Evolutionary conservation across 1,284 basidiomycete genomes (phyloP).

Genomic region (Leccinum fallax): DNA sequence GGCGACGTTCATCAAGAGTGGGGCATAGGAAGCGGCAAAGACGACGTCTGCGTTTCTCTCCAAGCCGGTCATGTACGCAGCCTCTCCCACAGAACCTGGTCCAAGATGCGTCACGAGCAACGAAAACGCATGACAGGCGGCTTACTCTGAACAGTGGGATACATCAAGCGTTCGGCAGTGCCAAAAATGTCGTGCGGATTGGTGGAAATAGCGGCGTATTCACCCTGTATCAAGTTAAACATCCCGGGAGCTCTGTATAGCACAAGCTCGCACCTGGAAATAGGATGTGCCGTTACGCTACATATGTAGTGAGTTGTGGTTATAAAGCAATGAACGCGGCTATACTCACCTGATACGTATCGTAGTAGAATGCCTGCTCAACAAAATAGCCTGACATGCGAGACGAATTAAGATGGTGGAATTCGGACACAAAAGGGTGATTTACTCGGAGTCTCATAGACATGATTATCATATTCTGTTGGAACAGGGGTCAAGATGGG

Average conservation of each 20-base stretch:
- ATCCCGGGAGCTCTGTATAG: neutral
- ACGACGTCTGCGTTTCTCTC: slow-evolving; percentile 59
- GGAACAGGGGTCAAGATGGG: slow-evolving; percentile 57
- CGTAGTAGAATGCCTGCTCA: slow-evolving; percentile 63
- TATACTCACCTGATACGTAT: slow-evolving; percentile 48
- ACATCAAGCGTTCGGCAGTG: slow-evolving; percentile 53
- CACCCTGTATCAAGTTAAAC: slow-evolving; percentile 44
- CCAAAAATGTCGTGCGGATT: slow-evolving; percentile 60
- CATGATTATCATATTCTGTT: slow-evolving; percentile 62
- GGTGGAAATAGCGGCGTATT: slow-evolving; percentile 69
- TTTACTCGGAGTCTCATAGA: slow-evolving; percentile 59
- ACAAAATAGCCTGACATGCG: slow-evolving; percentile 51
- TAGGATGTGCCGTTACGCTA: slow-evolving; percentile 54
- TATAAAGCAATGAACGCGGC: neutral
- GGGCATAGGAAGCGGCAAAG: slow-evolving; percentile 71
- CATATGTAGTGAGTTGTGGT: neutral
- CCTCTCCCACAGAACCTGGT: slow-evolving; percentile 54
- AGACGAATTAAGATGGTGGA: neutral
- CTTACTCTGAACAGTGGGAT: slow-evolving; percentile 54
- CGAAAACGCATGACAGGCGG: neutral
- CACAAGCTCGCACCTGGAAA: slow-evolving; percentile 41
- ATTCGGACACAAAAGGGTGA: neutral
- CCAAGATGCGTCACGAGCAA: neutral
- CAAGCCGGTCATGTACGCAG: slow-evolving; percentile 73
- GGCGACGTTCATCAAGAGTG: slow-evolving; percentile 59